These are phyloP conservation scores for Pelagomonas calceolata DNA, from an alignment of 108 stramenopile species.

Conservation along the genomic window DNA sequence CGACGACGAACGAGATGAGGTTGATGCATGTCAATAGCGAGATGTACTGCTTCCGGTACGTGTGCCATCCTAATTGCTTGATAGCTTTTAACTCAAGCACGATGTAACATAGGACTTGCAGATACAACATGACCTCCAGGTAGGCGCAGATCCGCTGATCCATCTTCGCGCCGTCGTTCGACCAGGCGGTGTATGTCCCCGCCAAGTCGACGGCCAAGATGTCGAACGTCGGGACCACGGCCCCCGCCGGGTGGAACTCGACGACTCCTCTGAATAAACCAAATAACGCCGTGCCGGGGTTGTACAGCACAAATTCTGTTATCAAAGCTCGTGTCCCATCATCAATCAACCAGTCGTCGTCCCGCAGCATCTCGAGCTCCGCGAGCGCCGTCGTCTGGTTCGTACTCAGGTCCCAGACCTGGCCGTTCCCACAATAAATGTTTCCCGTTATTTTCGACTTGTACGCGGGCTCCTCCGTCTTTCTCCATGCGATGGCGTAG, in stretches of 20 bases:
- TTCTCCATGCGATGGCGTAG: not conserved
- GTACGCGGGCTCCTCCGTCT: not conserved
- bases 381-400: not conserved
- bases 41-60: not conserved
- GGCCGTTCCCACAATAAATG: conserved; percentile 4
- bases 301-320: conserved; percentile 2
- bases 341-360: not conserved
- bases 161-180: conserved; percentile 5
- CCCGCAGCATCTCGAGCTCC: not conserved
- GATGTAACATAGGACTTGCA: not conserved
- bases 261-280: not conserved
- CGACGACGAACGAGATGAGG: not conserved
- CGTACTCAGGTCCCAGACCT: conserved; percentile 4
- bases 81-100: not conserved
- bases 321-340: not conserved
- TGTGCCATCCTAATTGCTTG: not conserved
- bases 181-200: not conserved
- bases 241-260: conserved; percentile 6
- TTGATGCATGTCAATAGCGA: not conserved
- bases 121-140: conserved; percentile 5
- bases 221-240: not conserved
- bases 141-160: not conserved
- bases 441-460: not conserved
- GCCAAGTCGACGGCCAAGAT: conserved; percentile 7
- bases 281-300: conserved; percentile 6